Conservation (phyloP, 495 filamentous ascomycete genomes). For the Paragyromitra xinjiangensis region DNA sequence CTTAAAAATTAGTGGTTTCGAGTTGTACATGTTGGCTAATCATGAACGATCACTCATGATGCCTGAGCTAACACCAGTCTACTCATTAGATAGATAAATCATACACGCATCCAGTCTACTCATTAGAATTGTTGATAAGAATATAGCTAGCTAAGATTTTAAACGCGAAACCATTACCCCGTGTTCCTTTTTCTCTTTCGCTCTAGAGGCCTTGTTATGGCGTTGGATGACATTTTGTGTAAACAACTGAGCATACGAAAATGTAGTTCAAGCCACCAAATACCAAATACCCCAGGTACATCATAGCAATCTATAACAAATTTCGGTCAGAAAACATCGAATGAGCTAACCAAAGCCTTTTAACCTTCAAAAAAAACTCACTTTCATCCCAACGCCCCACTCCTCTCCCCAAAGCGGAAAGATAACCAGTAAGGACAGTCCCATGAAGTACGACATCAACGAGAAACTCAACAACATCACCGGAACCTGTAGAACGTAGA, state of each 20-base stretch:
- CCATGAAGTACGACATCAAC: constrained; percentile 34
- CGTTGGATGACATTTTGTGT: neutral
- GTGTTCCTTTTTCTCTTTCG: neutral
- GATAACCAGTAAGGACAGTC: constrained; percentile 20
- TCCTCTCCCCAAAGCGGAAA: constrained; percentile 23
- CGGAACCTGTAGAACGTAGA: constrained; percentile 35
- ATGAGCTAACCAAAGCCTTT: neutral
- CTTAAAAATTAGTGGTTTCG: neutral
- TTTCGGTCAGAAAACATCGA: constrained; percentile 4
- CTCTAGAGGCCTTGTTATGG: neutral
- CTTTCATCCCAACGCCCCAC: constrained; percentile 26
- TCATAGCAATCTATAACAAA: constrained; percentile 12
- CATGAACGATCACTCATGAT: neutral
- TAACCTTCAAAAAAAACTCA: constrained; percentile 13
- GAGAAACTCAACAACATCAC: constrained; percentile 37
- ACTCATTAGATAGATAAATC: neutral
- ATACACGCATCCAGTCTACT: neutral
- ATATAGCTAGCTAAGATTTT: neutral
- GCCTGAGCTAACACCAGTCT: neutral
- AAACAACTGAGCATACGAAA: constrained; percentile 23
- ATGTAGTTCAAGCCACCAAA: constrained; percentile 17
- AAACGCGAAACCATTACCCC: neutral
- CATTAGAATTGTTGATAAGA: neutral
- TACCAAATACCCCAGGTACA: constrained; percentile 22
- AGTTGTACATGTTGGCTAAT: neutral